Evolutionary conservation across 2,329 filamentous ascomycete genomes (phyloP).

Genomic region (Xylariaceae sp.): DNA sequence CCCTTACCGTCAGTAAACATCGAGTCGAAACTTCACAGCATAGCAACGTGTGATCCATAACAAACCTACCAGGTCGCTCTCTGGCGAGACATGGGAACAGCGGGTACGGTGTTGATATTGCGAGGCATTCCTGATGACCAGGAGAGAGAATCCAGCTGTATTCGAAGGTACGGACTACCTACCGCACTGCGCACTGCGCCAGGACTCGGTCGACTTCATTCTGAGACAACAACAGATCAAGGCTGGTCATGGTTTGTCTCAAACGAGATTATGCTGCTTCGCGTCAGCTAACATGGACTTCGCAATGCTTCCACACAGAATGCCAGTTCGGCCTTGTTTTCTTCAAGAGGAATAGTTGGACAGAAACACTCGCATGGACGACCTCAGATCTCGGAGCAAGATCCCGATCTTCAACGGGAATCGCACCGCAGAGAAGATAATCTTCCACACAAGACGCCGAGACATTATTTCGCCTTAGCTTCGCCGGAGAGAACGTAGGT

Average conservation of each 20-base stretch:
- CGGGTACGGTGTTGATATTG: conserved; percentile 29
- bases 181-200: conserved; percentile 19
- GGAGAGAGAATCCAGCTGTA: neutral
- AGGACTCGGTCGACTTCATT: conserved; percentile 16
- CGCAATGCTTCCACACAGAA: neutral
- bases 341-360: too few species aligned
- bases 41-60: conserved; percentile 20
- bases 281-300: neutral
- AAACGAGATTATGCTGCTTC: neutral
- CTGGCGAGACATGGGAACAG: neutral
- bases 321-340: neutral
- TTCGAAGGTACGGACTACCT: neutral
- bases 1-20: conserved; percentile 15
- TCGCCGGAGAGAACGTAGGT: too few species aligned
- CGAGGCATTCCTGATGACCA: conserved; percentile 26
- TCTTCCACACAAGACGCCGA: neutral
- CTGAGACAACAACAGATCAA: conserved; percentile 14
- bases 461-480: neutral
- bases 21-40: conserved; percentile 9
- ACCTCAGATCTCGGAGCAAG: neutral
- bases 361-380: neutral
- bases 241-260: conserved; percentile 17
- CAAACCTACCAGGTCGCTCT: conserved; percentile 9
- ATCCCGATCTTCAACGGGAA: neutral
- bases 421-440: neutral